Percentiles rank a stretch among this genome's conserved stretches.
Evolutionary conservation across 2,329 filamentous ascomycete genomes (phyloP).

Genomic region (Beauveria sp.): DNA sequence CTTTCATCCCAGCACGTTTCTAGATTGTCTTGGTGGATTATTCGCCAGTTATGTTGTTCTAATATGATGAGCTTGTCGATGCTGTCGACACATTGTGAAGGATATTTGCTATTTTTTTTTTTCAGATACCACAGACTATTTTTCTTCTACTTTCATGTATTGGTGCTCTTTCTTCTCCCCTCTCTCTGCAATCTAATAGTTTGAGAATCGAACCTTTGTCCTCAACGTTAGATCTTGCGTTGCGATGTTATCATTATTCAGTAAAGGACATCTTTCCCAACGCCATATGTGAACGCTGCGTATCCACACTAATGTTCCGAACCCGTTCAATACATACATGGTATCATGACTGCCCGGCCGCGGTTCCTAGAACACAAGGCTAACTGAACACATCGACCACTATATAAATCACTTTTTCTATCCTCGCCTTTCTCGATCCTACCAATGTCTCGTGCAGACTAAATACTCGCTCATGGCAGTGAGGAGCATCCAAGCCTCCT

Average conservation of each 20-base stretch:
- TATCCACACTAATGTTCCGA: neutral
- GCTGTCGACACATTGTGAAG: neutral
- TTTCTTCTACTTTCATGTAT: constrained; percentile 8
- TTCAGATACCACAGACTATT: constrained; percentile 13
- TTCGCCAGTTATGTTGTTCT: constrained; percentile 1
- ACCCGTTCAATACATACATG: neutral
- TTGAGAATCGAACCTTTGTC: constrained; percentile 12
- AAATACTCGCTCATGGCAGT: constrained; percentile 61
- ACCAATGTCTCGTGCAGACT: constrained; percentile 65
- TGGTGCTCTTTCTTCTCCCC: constrained; percentile 1
- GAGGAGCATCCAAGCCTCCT: constrained; percentile 64
- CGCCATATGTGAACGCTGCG: neutral
- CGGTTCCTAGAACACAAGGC: neutral
- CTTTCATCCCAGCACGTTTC: neutral
- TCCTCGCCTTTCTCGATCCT: constrained; percentile 2
- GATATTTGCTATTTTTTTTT: constrained; percentile 5
- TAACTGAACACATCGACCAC: neutral
- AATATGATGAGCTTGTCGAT: constrained; percentile 1
- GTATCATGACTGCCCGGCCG: neutral
- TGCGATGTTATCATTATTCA: neutral
- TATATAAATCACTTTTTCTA: neutral
- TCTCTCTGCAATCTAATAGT: constrained; percentile 19
- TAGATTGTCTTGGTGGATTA: constrained; percentile 1
- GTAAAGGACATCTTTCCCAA: too few species aligned
- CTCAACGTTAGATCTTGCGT: neutral